phyloP scores from a whole-genome alignment of 805 yeast genomes.

The Ogataea trehalophila region DNA sequence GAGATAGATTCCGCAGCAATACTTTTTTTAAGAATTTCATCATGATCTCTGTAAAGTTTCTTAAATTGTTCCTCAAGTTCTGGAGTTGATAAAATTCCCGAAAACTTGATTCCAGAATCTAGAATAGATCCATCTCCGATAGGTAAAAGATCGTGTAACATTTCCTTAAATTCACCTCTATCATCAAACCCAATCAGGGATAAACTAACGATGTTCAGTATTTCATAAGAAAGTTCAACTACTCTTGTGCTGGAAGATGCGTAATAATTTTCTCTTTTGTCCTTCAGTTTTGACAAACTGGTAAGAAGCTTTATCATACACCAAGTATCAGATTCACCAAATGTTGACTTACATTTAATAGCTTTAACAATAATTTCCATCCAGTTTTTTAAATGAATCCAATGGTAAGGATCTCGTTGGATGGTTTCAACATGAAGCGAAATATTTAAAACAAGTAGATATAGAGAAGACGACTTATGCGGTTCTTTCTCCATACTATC shows the following conservation, averaged over 20 bases:
- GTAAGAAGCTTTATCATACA: constrained; percentile 15
- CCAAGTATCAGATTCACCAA: constrained; percentile 15
- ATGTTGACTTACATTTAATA: constrained; percentile 3
- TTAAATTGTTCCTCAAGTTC: constrained; percentile 6
- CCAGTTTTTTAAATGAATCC: constrained; percentile 27
- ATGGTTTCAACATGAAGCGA: constrained; percentile 16
- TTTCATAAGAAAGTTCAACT: constrained; percentile 1
- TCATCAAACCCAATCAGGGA: constrained; percentile 22
- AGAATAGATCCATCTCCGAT: not conserved
- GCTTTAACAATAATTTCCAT: constrained; percentile 9
- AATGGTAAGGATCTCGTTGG: constrained; percentile 9
- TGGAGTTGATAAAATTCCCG: constrained; percentile 2
- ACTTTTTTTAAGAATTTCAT: constrained; percentile 5
- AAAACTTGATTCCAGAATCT: not conserved
- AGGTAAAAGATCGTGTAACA: constrained; percentile 2
- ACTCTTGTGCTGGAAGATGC: not conserved
- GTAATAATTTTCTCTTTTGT: not conserved
- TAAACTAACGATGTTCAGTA: constrained; percentile 2
- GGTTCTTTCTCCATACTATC: constrained; percentile 8
- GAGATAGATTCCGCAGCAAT: not conserved
- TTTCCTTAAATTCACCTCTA: constrained; percentile 6
- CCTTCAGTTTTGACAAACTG: constrained; percentile 6
- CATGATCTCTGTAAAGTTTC: constrained; percentile 6
- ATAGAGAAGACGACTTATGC: constrained; percentile 9
- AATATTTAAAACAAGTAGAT: constrained; percentile 15